Conservation (phyloP, 768 basidiomycete genomes). For the Kwoniella sp. region DNA sequence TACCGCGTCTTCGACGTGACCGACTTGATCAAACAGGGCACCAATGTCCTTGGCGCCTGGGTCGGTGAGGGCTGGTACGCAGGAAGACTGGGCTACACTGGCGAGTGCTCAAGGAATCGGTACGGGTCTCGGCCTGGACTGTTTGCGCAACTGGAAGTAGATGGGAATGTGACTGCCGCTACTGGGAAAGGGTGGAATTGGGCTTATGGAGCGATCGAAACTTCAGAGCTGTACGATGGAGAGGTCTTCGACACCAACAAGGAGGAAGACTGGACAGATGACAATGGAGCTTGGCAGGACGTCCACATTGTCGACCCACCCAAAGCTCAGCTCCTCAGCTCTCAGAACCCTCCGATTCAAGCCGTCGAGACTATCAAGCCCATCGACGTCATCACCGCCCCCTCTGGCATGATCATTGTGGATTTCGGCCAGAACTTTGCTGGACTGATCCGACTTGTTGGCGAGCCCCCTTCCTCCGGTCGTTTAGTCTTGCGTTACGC, state of each 20-base stretch:
- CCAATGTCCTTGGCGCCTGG: slow-evolving; percentile 6
- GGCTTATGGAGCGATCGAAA: slow-evolving; percentile 15
- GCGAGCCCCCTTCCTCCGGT: not conserved
- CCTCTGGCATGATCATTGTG: slow-evolving; percentile 39
- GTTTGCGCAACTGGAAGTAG: slow-evolving; percentile 34
- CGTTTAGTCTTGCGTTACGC: slow-evolving; percentile 38
- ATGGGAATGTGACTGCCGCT: slow-evolving; percentile 19
- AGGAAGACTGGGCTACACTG: slow-evolving; percentile 17
- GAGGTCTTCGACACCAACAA: slow-evolving; percentile 29
- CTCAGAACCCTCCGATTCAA: not conserved
- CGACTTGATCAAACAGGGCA: not conserved
- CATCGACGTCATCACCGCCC: slow-evolving; percentile 42
- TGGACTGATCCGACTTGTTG: slow-evolving; percentile 35
- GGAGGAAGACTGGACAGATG: slow-evolving; percentile 9
- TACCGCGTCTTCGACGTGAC: slow-evolving; percentile 34
- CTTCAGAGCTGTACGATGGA: slow-evolving; percentile 38
- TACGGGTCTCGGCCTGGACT: slow-evolving; percentile 32
- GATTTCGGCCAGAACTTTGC: slow-evolving; percentile 54
- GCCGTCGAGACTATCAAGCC: slow-evolving; percentile 17
- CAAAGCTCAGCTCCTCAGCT: slow-evolving; percentile 33
- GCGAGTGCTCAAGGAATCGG: slow-evolving; percentile 16
- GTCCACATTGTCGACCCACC: slow-evolving; percentile 18
- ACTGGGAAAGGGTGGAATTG: slow-evolving; percentile 23
- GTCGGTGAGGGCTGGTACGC: slow-evolving; percentile 33
- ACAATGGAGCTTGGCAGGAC: not conserved